Percentiles rank a stretch among this genome's conserved stretches.
phyloP scores from a whole-genome alignment of 306 rosid genomes.

The Benincasa hispida region DNA sequence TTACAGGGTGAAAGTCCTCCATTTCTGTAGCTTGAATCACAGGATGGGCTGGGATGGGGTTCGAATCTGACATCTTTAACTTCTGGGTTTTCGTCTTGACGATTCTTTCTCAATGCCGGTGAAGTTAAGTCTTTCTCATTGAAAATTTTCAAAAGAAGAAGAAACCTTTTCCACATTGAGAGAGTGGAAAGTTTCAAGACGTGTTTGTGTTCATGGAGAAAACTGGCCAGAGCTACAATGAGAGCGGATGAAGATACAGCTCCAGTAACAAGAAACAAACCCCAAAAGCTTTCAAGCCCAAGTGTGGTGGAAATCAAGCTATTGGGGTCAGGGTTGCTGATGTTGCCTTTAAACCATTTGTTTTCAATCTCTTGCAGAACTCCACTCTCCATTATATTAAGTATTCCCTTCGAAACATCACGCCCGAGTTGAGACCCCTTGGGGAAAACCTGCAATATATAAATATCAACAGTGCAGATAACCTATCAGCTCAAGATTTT shows the following conservation, averaged over 20 bases:
- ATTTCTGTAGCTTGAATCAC: neutral
- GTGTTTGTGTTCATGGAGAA: slow-evolving; percentile 25
- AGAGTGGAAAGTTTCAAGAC: slow-evolving; percentile 3
- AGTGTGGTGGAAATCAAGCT: slow-evolving; percentile 26
- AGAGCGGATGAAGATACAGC: slow-evolving; percentile 26
- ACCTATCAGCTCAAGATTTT: neutral
- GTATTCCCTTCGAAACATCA: slow-evolving; percentile 52
- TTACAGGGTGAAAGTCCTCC: neutral
- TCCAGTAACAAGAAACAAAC: slow-evolving; percentile 40
- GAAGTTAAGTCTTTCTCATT: slow-evolving; percentile 16
- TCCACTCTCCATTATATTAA: slow-evolving; percentile 47
- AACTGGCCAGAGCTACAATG: slow-evolving; percentile 14
- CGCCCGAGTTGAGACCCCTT: slow-evolving; percentile 39
- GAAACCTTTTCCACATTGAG: slow-evolving; percentile 27
- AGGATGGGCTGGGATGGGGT: neutral
- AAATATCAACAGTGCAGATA: neutral
- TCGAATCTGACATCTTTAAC: neutral
- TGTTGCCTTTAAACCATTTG: slow-evolving; percentile 29
- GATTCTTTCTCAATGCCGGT: slow-evolving; percentile 2
- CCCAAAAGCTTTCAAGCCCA: slow-evolving; percentile 52
- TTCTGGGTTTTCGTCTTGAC: neutral
- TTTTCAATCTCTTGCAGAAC: slow-evolving; percentile 38
- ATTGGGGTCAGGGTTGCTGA: slow-evolving; percentile 16
- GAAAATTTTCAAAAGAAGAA: slow-evolving; percentile 9
- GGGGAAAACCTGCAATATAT: slow-evolving; percentile 21